phyloP scores from a whole-genome alignment of 1,139 yeast species.

The Groenewaldozyma auringiensis region DNA sequence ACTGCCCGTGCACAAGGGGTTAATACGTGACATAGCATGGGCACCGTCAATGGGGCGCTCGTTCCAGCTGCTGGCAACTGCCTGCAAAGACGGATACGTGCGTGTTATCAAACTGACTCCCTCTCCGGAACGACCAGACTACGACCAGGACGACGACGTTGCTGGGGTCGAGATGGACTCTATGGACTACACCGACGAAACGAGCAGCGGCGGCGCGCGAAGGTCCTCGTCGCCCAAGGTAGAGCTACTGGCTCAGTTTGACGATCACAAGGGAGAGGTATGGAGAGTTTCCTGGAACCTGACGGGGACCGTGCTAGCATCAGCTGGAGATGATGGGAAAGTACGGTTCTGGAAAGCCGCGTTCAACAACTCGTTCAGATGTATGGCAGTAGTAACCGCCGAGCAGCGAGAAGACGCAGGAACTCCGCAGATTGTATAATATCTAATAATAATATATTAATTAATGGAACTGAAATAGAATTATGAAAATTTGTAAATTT shows the following conservation, averaged over 20 bases:
- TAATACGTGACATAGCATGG: conserved; percentile 89
- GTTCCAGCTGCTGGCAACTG: conserved; percentile 85
- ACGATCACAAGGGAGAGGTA: conserved; percentile 81
- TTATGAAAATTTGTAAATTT: conserved; percentile 12
- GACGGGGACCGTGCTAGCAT: conserved; percentile 78
- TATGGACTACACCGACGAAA: neutral
- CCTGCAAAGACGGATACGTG: conserved; percentile 88
- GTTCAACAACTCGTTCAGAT: conserved; percentile 79
- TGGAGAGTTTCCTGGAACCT: conserved; percentile 96
- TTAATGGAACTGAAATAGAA: conserved; percentile 33
- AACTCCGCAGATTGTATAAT: neutral
- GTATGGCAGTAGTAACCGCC: conserved; percentile 82
- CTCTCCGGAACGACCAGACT: conserved; percentile 7
- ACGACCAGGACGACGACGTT: neutral
- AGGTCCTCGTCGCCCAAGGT: conserved; percentile 28
- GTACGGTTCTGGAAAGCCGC: conserved; percentile 88
- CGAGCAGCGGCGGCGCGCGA: neutral
- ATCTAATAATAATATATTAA: no score
- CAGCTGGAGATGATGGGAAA: conserved; percentile 94
- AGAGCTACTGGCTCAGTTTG: conserved; percentile 49
- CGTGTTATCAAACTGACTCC: conserved; percentile 71
- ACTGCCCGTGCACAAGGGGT: conserved; percentile 69
- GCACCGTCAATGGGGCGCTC: conserved; percentile 95
- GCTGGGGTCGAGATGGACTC: neutral
- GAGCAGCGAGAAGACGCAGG: conserved; percentile 31